These are phyloP conservation scores for Fraxinus pennsylvanica DNA, from an alignment of 257 asterid species.

Conservation along the genomic window DNA sequence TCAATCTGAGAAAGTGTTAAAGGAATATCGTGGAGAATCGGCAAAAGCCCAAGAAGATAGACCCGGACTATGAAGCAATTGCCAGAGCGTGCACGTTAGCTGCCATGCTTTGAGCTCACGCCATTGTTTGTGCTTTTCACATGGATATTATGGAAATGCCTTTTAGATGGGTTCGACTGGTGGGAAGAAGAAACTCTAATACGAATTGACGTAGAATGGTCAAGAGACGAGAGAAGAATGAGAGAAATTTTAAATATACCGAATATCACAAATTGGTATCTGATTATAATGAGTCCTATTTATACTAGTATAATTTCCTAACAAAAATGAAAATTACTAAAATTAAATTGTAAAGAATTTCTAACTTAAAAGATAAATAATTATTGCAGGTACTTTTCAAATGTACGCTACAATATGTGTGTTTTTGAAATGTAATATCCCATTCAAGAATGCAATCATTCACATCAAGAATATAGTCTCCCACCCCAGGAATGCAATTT, in stretches of 20 bases:
- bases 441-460: not conserved
- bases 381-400: not conserved
- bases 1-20: not conserved
- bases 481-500: not conserved
- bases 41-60: not conserved
- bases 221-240: not conserved
- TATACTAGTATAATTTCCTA: not conserved
- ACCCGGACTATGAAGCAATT: not conserved
- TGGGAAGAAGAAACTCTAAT: not conserved
- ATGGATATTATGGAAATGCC: not conserved
- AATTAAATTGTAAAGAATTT: not conserved
- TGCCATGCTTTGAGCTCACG: not conserved
- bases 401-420: not conserved
- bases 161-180: not conserved
- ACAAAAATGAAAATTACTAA: not conserved
- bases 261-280: not conserved
- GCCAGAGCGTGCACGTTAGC: not conserved
- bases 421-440: not conserved
- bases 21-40: not conserved
- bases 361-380: not conserved
- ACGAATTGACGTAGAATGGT: not conserved
- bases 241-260: not conserved
- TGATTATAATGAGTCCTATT: not conserved
- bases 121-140: not conserved
- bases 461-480: not conserved